Evolutionary conservation across 1,284 basidiomycete genomes (phyloP), one percentile per base, ranked within the genome.

Genomic region (Meripilus lineatus): DNA sequence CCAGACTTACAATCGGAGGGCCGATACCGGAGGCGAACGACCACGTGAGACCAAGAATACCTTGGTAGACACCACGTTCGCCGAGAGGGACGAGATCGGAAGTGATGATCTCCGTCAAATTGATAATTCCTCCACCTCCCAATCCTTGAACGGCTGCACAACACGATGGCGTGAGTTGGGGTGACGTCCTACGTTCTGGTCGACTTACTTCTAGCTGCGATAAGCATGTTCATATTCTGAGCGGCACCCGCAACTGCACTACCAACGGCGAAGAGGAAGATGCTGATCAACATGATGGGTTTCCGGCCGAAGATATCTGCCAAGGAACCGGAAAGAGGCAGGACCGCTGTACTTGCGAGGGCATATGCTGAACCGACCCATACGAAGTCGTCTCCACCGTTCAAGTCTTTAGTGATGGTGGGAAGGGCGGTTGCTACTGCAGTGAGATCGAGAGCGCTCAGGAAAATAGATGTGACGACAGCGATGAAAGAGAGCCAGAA

Each of bases 81-180:
- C 61, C 50, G 3, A 71, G 56, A 1, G 66, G 57, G 1, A 67
- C 63, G 7, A 70, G 55, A 47, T 70, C 67, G 3, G 63, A 62
- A 1, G 61, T 55, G 23, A 69, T 57, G 40, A 70, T 67, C n/a
- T 64, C 56, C 11, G 61, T 52, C 13, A 70, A 44, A 4, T 51
- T 55, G 18, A 65, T 51, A 44, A 69, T 63, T 3, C 59, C 61
- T 1, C 69, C 69, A 24, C 67, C 67, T 20, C 68, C 69, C 20
- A 70, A 54, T 15, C 69, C 69, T 46, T 69, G 67, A 0, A 70
- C 44, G 8, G 57, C 65, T 55, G n/a, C 28, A 10, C 28, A 30
- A 30, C 8, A 38, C n/a, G 22, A n/a, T 11, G 6, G 8, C 8
- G 37, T n/a, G 11, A 20, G 37, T 8, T 38, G 37, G 5, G 37